Evolutionary conservation across 31 red algal species (phyloP), one percentile per base, ranked within the genome.

Genomic region (Bonnemaisonia californica): DNA sequence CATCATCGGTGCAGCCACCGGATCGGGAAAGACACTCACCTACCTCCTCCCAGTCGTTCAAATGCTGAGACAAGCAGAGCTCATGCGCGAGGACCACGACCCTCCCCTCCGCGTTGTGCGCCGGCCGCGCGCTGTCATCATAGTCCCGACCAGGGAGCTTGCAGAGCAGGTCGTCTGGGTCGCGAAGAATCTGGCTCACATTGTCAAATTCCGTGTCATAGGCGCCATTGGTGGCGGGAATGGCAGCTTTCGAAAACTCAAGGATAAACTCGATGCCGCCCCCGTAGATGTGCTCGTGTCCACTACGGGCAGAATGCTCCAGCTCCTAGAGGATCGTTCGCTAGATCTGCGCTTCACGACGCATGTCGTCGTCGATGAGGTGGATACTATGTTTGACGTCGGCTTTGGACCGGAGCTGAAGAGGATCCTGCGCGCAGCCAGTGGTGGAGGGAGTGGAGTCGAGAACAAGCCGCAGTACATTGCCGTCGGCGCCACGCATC

Each of bases 21-120:
- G 95, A 13, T 93, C 90, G n/a, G 95, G 95, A 24, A 97, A 97
- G 54, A 97, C 89, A 35, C 82, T 97, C 26, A 85, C 95, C 2
- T 97, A 97, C 27, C 68, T 94, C 36, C 62, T 97, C 29, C 95
- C 95, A 0, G 62, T 97, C 37, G 34, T 97, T 3, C 72, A 90
- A 26, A 55, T 62, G 19, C 56, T 97, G 3, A 97, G 94, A 76
- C 62, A 67, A 5, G 77, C 83, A 26, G 95, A 97, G 37, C 42
- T 69, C 40, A 54, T 90, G 36, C 59, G 41, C 16, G 32, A 4
- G 18, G 62, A 68, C 23, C 19, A 36, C 0, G 65, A 54, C 38
- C 55, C 40, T 62, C 77, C 91, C 2, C 66, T 86, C 45, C 78
- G 89, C 23, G 81, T 70, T 16, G 84, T 84, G 9, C 80, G 47